phyloP scores from a whole-genome alignment of 192 early-diverging fungal genomes.

The Backusella mclennaniae region DNA sequence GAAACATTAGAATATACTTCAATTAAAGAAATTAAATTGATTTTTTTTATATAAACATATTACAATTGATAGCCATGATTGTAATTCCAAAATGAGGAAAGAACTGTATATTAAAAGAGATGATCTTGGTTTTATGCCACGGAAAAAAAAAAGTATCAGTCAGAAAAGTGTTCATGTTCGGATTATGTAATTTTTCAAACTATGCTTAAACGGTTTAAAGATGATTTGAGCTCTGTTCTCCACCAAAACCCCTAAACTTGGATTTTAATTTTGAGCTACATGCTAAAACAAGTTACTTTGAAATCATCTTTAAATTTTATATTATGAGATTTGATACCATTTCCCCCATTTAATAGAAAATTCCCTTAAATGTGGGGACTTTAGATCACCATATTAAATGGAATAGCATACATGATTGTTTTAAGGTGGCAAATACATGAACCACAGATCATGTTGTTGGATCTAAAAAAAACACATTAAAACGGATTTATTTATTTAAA shows the following conservation, averaged over 20 bases:
- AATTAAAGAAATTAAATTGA: neutral
- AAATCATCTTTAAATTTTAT: neutral
- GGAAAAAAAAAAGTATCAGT: neutral
- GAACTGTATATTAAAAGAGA: neutral
- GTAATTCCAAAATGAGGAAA: neutral
- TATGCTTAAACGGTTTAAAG: neutral
- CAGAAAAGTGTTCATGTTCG: neutral
- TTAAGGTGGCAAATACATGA: too few species aligned
- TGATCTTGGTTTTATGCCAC: neutral
- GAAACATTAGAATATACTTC: neutral
- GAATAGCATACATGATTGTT: too few species aligned
- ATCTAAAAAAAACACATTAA: too few species aligned
- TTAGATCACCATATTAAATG: too few species aligned
- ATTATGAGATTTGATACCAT: too few species aligned
- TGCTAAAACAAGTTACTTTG: neutral
- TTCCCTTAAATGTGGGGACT: too few species aligned
- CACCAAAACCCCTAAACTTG: neutral
- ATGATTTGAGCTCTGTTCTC: neutral
- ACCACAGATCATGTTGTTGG: too few species aligned
- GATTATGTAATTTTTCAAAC: neutral
- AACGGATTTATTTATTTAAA: too few species aligned
- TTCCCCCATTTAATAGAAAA: too few species aligned
- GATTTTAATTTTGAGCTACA: neutral
- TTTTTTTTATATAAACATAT: neutral
- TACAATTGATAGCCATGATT: neutral